Evolutionary conservation across 2,329 filamentous ascomycete species (phyloP).

Genomic region (Fulvia fulva): DNA sequence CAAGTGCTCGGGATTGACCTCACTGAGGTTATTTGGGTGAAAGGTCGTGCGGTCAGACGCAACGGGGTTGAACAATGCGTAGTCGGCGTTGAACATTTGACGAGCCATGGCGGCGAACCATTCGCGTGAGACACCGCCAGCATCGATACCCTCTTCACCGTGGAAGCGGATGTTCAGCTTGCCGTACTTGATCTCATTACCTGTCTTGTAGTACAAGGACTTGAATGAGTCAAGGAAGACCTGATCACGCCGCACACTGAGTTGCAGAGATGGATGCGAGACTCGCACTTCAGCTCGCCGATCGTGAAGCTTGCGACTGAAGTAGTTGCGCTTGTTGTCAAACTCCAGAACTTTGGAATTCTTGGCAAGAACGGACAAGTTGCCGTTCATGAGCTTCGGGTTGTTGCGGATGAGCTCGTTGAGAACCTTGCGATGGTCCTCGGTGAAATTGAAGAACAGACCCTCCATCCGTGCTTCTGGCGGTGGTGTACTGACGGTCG

Average conservation of each 20-base stretch:
- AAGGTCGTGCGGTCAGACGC: slow-evolving; percentile 97
- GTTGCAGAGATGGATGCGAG: slow-evolving; percentile 71
- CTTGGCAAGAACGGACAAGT: slow-evolving; percentile 91
- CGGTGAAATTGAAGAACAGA: slow-evolving; percentile 95
- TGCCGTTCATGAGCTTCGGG: slow-evolving; percentile 97
- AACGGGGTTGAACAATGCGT: slow-evolving; percentile 92
- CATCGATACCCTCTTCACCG: slow-evolving; percentile 95
- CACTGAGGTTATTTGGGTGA: slow-evolving; percentile 92
- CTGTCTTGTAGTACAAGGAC: slow-evolving; percentile 93
- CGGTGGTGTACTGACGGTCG: slow-evolving; percentile 64
- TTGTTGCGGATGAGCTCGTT: slow-evolving; percentile 97
- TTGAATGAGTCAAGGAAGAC: slow-evolving; percentile 99
- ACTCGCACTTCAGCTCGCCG: slow-evolving; percentile 67
- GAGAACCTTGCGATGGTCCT: slow-evolving; percentile 93
- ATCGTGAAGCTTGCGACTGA: slow-evolving; percentile 85
- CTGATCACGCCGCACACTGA: slow-evolving; percentile 86
- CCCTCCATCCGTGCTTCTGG: slow-evolving; percentile 80
- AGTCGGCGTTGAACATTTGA: slow-evolving; percentile 99
- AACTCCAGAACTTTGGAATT: slow-evolving; percentile 99
- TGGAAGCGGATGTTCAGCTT: slow-evolving; percentile 98
- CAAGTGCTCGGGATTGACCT: slow-evolving; percentile 90
- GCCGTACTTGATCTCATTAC: slow-evolving; percentile 97
- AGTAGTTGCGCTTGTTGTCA: slow-evolving; percentile 99
- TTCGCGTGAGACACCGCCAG: slow-evolving; percentile 93
- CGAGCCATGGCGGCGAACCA: slow-evolving; percentile 98